Evolutionary conservation across 352 stramenopile genomes (phyloP).

Genomic region (Lagenidium sp.): DNA sequence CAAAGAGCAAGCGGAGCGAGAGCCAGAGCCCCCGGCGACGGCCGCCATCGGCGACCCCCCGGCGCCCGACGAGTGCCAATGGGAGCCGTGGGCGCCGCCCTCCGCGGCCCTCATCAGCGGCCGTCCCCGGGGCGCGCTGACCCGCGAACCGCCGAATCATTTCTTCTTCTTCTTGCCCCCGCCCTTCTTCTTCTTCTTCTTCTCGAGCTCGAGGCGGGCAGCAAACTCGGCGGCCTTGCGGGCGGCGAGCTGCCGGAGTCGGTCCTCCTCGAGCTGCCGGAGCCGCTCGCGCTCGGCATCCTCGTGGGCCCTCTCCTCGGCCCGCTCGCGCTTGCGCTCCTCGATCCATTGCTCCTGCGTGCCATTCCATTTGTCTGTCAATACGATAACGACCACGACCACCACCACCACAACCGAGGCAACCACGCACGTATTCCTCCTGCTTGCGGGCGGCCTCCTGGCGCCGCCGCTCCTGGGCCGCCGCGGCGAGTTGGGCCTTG

Average conservation of each 20-base stretch:
- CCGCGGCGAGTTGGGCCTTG: slow-evolving; percentile 37
- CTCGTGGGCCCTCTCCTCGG: slow-evolving; percentile 19
- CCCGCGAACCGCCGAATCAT: slow-evolving; percentile 10
- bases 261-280: slow-evolving; percentile 54
- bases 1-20: too few relatives aligned
- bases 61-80: too few relatives aligned
- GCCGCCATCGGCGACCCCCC: neutral
- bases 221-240: slow-evolving; percentile 66
- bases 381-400: too few relatives aligned
- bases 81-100: too few relatives aligned
- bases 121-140: neutral
- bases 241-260: slow-evolving; percentile 47
- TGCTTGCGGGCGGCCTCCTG: slow-evolving; percentile 39
- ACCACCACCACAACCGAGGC: neutral
- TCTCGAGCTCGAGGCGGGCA: slow-evolving; percentile 66
- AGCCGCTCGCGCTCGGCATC: slow-evolving; percentile 27
- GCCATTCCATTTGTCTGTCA: neutral
- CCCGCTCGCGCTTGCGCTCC: slow-evolving; percentile 51
- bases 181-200: slow-evolving; percentile 72
- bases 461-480: slow-evolving; percentile 33
- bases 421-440: slow-evolving; percentile 35
- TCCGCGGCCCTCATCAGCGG: neutral
- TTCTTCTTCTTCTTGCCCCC: slow-evolving; percentile 53
- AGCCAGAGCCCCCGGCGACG: neutral
- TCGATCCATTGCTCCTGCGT: slow-evolving; percentile 65